These are phyloP conservation scores for Aspergillus indologenus DNA, from an alignment of 495 filamentous ascomycete genomes.

Conservation along the genomic window DNA sequence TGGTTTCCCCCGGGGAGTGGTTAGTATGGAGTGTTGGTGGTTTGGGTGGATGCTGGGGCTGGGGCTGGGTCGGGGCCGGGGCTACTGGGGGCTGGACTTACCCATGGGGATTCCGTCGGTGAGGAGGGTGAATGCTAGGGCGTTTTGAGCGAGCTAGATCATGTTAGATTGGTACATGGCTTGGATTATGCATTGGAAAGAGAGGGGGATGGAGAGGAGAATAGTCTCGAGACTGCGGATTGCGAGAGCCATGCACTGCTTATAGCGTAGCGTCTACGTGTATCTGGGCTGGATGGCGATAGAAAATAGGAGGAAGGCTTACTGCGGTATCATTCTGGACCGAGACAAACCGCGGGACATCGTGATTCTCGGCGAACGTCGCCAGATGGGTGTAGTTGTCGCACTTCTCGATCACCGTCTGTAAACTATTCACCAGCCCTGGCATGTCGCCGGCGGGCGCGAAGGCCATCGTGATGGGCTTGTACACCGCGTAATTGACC, in stretches of 20 bases:
- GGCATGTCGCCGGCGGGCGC: conserved; percentile 46
- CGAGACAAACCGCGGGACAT: conserved; percentile 56
- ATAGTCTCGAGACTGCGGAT: too few species aligned
- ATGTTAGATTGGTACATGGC: not conserved
- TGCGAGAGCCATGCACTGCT: too few species aligned
- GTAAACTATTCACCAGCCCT: conserved; percentile 49
- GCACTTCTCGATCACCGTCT: conserved; percentile 43
- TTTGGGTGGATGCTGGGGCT: not conserved
- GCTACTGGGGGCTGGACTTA: not conserved
- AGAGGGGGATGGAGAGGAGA: too few species aligned
- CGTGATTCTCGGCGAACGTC: conserved; percentile 70
- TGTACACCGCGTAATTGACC: conserved; percentile 43
- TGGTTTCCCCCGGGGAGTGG: not conserved
- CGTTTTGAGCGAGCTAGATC: conserved; percentile 58
- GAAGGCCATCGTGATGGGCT: conserved; percentile 54
- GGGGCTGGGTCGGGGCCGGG: not conserved
- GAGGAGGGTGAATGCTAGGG: conserved; percentile 65
- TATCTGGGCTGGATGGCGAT: not conserved
- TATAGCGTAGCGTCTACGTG: not conserved
- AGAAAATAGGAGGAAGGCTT: not conserved
- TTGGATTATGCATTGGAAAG: not conserved
- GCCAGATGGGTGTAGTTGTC: conserved; percentile 52
- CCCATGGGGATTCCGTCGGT: conserved; percentile 55
- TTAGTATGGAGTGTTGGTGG: not conserved
- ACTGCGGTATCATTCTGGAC: conserved; percentile 11